Evolutionary conservation across 371 early-diverging fungal genomes (phyloP).

Genomic region (Basidiobolus heterosporus): DNA sequence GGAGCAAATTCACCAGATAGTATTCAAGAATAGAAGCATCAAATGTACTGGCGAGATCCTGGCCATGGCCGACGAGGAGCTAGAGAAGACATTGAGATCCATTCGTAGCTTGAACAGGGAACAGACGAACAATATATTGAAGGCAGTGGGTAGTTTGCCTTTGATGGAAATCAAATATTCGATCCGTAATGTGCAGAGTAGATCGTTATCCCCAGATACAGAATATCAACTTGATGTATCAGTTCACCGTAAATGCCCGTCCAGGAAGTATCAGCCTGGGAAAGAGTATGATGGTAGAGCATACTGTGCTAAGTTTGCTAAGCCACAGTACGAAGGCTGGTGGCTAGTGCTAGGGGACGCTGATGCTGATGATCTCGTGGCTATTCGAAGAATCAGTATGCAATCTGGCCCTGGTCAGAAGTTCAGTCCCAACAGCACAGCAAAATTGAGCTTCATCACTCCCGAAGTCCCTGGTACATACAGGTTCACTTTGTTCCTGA

Average conservation of each 20-base stretch:
- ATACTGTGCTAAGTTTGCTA: conserved; percentile 64
- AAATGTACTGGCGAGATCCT: not conserved
- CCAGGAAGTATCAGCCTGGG: conserved; percentile 15
- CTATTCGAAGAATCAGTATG: conserved; percentile 57
- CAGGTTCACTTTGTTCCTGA: conserved; percentile 4
- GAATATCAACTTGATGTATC: no score
- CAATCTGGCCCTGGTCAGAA: conserved; percentile 3
- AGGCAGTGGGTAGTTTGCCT: conserved; percentile 38
- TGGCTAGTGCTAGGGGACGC: conserved; percentile 64
- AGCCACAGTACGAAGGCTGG: conserved; percentile 82
- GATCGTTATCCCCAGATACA: conserved; percentile 12
- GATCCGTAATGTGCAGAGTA: conserved; percentile 11
- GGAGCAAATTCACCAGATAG: conserved; percentile 20
- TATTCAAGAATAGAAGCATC: conserved; percentile 14
- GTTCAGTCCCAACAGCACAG: not conserved
- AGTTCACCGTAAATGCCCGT: no score
- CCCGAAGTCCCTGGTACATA: conserved; percentile 5
- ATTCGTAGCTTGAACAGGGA: conserved; percentile 23
- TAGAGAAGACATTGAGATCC: no score
- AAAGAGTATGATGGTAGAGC: conserved; percentile 41
- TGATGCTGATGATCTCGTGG: conserved; percentile 44
- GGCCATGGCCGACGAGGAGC: not conserved
- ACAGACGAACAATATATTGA: not conserved
- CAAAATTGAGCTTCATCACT: conserved; percentile 2
- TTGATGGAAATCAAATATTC: conserved; percentile 23